Conservation (phyloP, 2,329 filamentous ascomycete genomes). For the Aureobasidium zeae region DNA sequence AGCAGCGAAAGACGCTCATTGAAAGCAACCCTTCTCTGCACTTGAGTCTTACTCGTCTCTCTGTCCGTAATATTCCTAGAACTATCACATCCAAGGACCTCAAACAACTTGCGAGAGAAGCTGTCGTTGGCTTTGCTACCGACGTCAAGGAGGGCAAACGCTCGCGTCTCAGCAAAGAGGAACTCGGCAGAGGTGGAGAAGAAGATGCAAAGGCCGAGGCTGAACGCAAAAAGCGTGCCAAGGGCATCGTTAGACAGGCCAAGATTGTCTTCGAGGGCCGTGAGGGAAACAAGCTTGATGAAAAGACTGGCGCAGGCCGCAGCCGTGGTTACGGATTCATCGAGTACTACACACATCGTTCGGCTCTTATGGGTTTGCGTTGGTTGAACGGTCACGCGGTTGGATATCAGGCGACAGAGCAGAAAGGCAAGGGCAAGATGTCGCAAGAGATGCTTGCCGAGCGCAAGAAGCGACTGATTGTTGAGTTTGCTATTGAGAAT, state of each 20-base stretch:
- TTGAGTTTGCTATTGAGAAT: conserved; percentile 97
- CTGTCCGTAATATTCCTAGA: conserved; percentile 82
- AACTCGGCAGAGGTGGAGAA: conserved; percentile 67
- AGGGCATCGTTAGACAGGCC: conserved; percentile 81
- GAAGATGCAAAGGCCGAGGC: conserved; percentile 74
- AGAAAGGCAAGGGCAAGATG: conserved; percentile 29
- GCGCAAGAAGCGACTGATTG: conserved; percentile 80
- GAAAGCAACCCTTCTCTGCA: conserved; percentile 85
- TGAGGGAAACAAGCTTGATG: conserved; percentile 73
- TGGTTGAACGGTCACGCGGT: conserved; percentile 78
- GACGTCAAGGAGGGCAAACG: conserved; percentile 75
- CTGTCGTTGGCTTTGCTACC: conserved; percentile 86
- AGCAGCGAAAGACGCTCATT: conserved; percentile 82
- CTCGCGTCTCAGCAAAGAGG: conserved; percentile 77
- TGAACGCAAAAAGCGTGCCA: conserved; percentile 69
- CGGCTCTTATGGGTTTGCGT: conserved; percentile 85
- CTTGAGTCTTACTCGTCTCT: conserved; percentile 79
- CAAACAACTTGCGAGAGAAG: conserved; percentile 81
- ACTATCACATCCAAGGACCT: conserved; percentile 76
- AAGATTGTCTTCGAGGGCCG: conserved; percentile 90
- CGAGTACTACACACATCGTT: conserved; percentile 88
- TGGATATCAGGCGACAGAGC: conserved; percentile 39
- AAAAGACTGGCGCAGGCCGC: conserved; percentile 66
- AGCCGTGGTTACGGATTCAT: conserved; percentile 95
- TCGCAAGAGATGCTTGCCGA: conserved; percentile 47